A percentile compares a stretch with the other conserved stretches of the same genome.
Evolutionary conservation across 2,329 filamentous ascomycete species (phyloP).

Genomic region (Aspergillus sp.): DNA sequence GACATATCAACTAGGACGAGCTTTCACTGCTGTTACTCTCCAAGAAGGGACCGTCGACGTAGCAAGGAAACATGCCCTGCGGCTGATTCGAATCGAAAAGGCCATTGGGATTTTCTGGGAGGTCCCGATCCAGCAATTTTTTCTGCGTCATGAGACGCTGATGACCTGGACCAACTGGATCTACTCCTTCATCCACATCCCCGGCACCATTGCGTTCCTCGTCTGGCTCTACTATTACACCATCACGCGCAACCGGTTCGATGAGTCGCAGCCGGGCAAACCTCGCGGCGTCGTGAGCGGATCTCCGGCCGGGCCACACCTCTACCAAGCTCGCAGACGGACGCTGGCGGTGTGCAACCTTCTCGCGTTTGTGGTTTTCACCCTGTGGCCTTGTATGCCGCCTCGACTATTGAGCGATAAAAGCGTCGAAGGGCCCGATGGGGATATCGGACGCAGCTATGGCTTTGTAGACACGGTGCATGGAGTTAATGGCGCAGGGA

Average conservation of each 20-base stretch:
- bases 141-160: conserved; percentile 53
- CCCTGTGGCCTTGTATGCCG: conserved; percentile 61
- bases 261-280: conserved; percentile 41
- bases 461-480: conserved; percentile 62
- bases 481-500: conserved; percentile 58
- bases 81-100: conserved; percentile 67
- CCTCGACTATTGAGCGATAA: conserved; percentile 56
- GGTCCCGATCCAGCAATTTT: conserved; percentile 58
- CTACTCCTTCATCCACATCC: conserved; percentile 77
- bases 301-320: conserved; percentile 48
- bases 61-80: conserved; percentile 66
- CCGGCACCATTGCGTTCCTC: conserved; percentile 70
- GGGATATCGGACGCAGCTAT: conserved; percentile 58
- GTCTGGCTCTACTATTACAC: conserved; percentile 69
- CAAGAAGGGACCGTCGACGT: conserved; percentile 67
- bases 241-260: conserved; percentile 57
- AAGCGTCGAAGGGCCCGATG: conserved; percentile 54
- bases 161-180: conserved; percentile 70
- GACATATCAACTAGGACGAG: conserved; percentile 73
- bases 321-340: conserved; percentile 56
- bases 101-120: conserved; percentile 65
- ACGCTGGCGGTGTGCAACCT: conserved; percentile 61
- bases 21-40: conserved; percentile 68
- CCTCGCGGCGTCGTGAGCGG: conserved; percentile 34
- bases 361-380: conserved; percentile 59